phyloP scores from a whole-genome alignment of 208 protist species.

The Eutreptiella sp. region DNA sequence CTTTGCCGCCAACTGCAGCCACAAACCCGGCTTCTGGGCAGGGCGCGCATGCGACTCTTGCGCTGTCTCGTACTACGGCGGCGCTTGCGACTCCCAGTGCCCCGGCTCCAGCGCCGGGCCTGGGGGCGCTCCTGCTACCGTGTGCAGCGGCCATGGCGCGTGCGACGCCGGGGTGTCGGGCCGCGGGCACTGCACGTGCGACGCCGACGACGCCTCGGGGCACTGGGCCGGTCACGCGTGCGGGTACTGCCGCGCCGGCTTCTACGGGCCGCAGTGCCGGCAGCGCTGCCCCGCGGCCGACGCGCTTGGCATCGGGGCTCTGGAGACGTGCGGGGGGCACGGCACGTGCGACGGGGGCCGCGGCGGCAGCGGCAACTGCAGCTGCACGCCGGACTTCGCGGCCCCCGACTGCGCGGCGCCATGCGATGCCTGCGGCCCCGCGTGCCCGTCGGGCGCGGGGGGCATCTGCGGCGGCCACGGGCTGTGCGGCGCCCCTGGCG shows the following conservation, averaged over 20 bases:
- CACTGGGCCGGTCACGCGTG: slow-evolving; percentile 11
- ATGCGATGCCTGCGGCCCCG: too few relatives aligned
- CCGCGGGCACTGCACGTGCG: not conserved
- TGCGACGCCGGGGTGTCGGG: slow-evolving; percentile 1
- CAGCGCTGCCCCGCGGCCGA: not conserved
- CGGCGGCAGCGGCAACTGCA: not conserved
- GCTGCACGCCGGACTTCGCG: not conserved
- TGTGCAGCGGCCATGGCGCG: slow-evolving; percentile 12
- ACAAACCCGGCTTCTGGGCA: slow-evolving; percentile 13
- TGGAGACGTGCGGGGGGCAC: not conserved
- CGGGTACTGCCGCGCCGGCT: not conserved
- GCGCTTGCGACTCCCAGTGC: not conserved
- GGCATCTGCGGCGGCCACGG: slow-evolving; percentile 6
- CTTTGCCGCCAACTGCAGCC: too few relatives aligned
- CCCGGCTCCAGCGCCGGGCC: slow-evolving; percentile 6
- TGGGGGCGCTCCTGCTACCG: too few relatives aligned
- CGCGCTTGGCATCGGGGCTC: not conserved
- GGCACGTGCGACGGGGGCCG: not conserved
- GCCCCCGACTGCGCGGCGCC: slow-evolving; percentile 4
- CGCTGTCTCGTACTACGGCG: not conserved
- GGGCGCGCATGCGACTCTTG: not conserved
- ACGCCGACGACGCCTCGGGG: not conserved
- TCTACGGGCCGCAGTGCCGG: not conserved
- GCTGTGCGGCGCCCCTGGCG: too few relatives aligned
- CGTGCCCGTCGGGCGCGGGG: too few relatives aligned